These are phyloP conservation scores for Sarcodon aspratus DNA, from an alignment of 768 basidiomycete species.

Conservation along the genomic window DNA sequence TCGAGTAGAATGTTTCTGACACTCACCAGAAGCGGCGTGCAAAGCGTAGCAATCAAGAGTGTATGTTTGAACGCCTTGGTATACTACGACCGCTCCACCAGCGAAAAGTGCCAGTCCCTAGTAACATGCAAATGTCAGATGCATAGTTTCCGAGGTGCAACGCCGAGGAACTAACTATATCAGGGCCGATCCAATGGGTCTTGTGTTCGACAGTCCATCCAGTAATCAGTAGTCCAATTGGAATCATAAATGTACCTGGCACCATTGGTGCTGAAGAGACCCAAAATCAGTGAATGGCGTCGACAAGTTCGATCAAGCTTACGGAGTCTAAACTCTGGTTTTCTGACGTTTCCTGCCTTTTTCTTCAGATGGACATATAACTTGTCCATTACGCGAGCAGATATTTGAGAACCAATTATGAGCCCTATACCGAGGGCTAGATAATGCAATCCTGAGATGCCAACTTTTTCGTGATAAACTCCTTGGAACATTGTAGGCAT, in stretches of 20 bases:
- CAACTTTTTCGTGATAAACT: slow-evolving; percentile 40
- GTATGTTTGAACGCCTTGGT: slow-evolving; percentile 52
- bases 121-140: slow-evolving; percentile 3
- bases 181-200: slow-evolving; percentile 59
- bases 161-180: slow-evolving; percentile 34
- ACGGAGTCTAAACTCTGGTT: slow-evolving; percentile 45
- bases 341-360: slow-evolving; percentile 40
- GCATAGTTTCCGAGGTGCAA: not conserved
- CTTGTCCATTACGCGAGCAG: slow-evolving; percentile 45
- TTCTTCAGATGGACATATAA: slow-evolving; percentile 40
- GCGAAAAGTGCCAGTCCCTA: slow-evolving; percentile 43
- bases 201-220: slow-evolving; percentile 56
- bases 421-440: slow-evolving; percentile 43
- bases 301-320: slow-evolving; percentile 2
- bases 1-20: not conserved
- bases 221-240: slow-evolving; percentile 55
- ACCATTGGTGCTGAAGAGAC: slow-evolving; percentile 39
- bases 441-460: slow-evolving; percentile 60
- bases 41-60: slow-evolving; percentile 38
- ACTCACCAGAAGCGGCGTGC: not conserved
- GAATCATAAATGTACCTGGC: slow-evolving; percentile 45
- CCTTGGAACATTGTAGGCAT: slow-evolving; percentile 47
- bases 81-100: slow-evolving; percentile 47
- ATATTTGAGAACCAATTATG: slow-evolving; percentile 33
- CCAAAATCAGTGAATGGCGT: slow-evolving; percentile 5